Evolutionary conservation across 2,329 filamentous ascomycete species (phyloP).

Genomic region (Ophiostoma perfectum): DNA sequence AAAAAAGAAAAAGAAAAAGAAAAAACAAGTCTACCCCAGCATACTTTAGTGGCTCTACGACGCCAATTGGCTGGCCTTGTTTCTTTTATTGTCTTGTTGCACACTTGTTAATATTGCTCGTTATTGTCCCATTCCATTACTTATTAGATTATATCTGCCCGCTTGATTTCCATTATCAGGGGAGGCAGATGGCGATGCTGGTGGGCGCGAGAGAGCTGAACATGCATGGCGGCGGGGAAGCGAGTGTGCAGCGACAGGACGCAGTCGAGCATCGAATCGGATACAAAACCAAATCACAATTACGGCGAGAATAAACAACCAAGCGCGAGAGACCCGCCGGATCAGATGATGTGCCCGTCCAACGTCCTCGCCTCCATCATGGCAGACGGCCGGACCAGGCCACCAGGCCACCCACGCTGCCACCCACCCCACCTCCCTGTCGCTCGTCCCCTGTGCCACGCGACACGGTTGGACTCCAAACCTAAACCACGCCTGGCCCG

Average conservation of each 20-base stretch:
- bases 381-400: slow-evolving; percentile 1
- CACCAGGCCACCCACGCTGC: neutral
- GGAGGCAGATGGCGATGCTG: too few species aligned
- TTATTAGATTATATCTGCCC: neutral
- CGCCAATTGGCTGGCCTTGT: neutral
- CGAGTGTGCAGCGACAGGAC: too few species aligned
- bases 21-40: neutral
- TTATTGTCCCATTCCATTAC: neutral
- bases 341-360: neutral
- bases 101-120: neutral
- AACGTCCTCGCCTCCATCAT: neutral
- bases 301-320: too few species aligned
- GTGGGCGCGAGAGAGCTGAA: too few species aligned
- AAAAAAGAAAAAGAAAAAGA: neutral
- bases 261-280: too few species aligned
- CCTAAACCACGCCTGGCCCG: too few species aligned
- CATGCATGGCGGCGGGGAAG: too few species aligned
- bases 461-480: neutral
- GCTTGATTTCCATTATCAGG: too few species aligned
- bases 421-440: too few species aligned
- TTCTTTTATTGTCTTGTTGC: neutral
- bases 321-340: neutral
- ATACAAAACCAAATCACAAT: too few species aligned
- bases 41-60: neutral
- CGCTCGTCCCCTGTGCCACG: neutral